These are phyloP conservation scores for Helicostylum pulchrum DNA, from an alignment of 192 early-diverging fungal species.

Conservation along the genomic window DNA sequence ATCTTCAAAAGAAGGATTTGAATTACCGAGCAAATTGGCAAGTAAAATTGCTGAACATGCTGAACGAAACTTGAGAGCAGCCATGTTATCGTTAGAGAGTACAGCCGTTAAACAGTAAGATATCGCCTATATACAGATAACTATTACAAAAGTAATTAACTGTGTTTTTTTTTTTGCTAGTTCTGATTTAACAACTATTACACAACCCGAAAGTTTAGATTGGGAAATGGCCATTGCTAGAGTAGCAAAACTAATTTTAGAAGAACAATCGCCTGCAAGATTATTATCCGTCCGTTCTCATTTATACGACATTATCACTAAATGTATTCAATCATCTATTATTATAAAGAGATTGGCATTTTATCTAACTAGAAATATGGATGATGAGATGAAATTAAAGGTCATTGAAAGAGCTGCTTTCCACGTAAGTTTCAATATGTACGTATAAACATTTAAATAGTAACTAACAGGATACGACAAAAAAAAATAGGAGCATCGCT, in stretches of 20 bases:
- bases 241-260: constrained; percentile 66
- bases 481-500: constrained; percentile 66
- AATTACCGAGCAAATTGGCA: constrained; percentile 61
- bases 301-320: constrained; percentile 84
- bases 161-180: constrained; percentile 5
- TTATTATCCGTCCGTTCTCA: constrained; percentile 68
- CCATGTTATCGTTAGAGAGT: constrained; percentile 89
- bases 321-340: constrained; percentile 83
- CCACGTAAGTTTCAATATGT: constrained; percentile 43
- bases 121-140: constrained; percentile 1
- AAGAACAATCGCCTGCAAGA: constrained; percentile 73
- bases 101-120: constrained; percentile 67
- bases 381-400: constrained; percentile 55
- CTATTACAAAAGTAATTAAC: not conserved
- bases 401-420: constrained; percentile 77
- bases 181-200: constrained; percentile 41
- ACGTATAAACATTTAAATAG: no score
- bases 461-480: no score
- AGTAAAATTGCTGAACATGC: constrained; percentile 63
- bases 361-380: constrained; percentile 69
- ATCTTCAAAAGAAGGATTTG: constrained; percentile 77
- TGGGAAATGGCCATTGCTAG: constrained; percentile 83
- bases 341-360: constrained; percentile 80
- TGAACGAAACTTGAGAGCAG: constrained; percentile 82
- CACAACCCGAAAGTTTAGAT: constrained; percentile 69